phyloP scores from a whole-genome alignment of 1,284 basidiomycete species.

The Trichosporon sp. region DNA sequence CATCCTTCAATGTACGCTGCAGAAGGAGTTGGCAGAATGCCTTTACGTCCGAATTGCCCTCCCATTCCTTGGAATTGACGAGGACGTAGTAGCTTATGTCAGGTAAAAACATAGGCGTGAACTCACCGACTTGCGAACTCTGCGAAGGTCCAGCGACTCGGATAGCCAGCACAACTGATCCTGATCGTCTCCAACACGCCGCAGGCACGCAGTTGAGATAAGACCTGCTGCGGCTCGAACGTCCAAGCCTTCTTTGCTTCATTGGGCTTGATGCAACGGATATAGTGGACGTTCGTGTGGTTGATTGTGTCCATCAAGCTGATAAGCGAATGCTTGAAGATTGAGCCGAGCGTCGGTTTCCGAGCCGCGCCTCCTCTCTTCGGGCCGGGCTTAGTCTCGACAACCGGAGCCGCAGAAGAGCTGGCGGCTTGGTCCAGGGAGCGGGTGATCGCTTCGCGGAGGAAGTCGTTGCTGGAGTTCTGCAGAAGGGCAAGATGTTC shows the following conservation, averaged over 20 bases:
- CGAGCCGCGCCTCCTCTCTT: constrained; percentile 58
- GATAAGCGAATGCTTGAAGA: constrained; percentile 94
- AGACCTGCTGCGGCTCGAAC: constrained; percentile 90
- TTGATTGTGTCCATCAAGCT: constrained; percentile 96
- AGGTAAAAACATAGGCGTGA: not conserved
- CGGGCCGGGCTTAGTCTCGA: constrained; percentile 25
- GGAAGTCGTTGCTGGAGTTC: constrained; percentile 80
- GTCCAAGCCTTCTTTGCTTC: constrained; percentile 96
- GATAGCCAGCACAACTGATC: constrained; percentile 98
- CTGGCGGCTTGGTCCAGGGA: constrained; percentile 64
- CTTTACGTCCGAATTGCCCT: constrained; percentile 64
- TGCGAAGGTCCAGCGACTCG: constrained; percentile 97
- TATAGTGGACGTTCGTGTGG: constrained; percentile 98
- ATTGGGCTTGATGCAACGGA: constrained; percentile 99
- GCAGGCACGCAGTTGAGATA: constrained; percentile 93
- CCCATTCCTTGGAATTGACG: constrained; percentile 79
- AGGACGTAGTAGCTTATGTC: constrained; percentile 87
- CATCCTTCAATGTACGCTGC: constrained; percentile 78
- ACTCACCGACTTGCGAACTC: constrained; percentile 95
- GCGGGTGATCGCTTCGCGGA: constrained; percentile 89
- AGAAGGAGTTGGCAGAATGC: constrained; percentile 82
- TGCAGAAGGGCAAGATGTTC: constrained; percentile 88
- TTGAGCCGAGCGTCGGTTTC: constrained; percentile 96
- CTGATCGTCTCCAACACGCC: constrained; percentile 99
- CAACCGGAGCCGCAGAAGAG: not conserved